Base-by-base conservation (phyloP, 2,329 filamentous ascomycete species). In the Scedosporium apiospermum region DNA sequence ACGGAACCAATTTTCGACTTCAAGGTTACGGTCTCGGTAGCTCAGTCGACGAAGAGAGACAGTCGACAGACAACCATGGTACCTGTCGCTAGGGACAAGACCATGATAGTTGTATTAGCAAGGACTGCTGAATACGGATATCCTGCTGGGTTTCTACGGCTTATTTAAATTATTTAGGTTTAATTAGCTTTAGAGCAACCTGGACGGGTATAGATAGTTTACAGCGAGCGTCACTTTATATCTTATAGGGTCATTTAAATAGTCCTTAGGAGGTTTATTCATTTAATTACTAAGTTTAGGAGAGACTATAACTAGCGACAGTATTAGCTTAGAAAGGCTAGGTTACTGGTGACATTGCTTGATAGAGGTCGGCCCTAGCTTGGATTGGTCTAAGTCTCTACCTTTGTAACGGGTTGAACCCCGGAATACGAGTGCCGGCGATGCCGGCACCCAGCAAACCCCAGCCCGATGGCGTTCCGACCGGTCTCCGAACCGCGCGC, bases 91-190 rank as follows among this genome's bases (percentile, higher is more conserved):
- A 41, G 63, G 55, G 66, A 67, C 34, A 65, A 66, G 63, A 64
- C 55, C 3, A 65, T 67, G 64, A 63, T 67, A 4, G 65, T 66
- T 7, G 41, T 67, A 16, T 41, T 67, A 14, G 66, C 63, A n/a
- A 64, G 64, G 21, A 41, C 57, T 2, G 60, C 60, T 6, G 46
- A 21, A 16, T 34, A 42, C 23, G 63, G 65, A 14, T 63, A 57
- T 49, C 64, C 63, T n/a, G 16, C 60, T 21, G 64, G 65, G 1
- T 60, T 61, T 34, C 23, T 65, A 12, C 41, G 26, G n/a, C 41
- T 65, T 9, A 18, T 66, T 7, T 66, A 63, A 58, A 66, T 10
- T 10, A 55, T 16, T 21, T 16, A 21, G 18, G 18, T 21, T 23
- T 55, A n/a, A 21, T 55, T 10, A 21, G 26, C 2, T 55, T 16